Evolutionary conservation across 495 filamentous ascomycete genomes (phyloP).

Genomic region (Neurospora sp.): DNA sequence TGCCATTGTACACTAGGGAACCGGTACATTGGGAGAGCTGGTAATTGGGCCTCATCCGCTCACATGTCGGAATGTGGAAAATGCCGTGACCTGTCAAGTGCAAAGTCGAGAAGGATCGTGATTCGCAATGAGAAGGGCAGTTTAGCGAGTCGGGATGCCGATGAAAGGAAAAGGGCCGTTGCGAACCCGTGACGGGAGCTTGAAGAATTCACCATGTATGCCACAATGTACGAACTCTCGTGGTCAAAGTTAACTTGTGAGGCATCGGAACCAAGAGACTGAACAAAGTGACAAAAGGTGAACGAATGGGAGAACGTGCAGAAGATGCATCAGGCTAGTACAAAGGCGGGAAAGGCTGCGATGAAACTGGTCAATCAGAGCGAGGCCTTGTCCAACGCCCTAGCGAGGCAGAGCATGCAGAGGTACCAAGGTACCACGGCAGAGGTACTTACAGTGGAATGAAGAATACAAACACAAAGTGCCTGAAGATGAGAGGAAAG

Average conservation of each 20-base stretch:
- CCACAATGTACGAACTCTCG: not conserved
- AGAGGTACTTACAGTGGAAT: not conserved
- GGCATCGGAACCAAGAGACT: not conserved
- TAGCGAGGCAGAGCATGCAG: constrained; percentile 1
- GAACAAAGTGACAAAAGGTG: not conserved
- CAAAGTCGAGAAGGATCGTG: not conserved
- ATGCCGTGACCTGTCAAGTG: not conserved
- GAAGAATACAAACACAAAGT: not conserved
- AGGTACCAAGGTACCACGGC: not conserved
- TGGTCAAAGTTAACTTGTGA: not conserved
- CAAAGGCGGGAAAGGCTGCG: constrained; percentile 8
- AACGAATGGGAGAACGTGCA: constrained; percentile 7
- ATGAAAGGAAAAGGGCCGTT: not conserved
- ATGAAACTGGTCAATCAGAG: constrained; percentile 20
- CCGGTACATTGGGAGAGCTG: not conserved
- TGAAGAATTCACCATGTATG: not conserved
- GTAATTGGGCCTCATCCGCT: not conserved
- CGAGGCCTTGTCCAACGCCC: constrained; percentile 11
- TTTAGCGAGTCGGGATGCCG: not conserved
- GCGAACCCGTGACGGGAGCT: not conserved
- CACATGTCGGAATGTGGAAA: not conserved
- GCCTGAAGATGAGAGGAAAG: no score
- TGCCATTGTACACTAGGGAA: not conserved
- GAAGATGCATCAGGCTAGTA: constrained; percentile 11
- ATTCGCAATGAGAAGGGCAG: not conserved